phyloP scores from a whole-genome alignment of 768 basidiomycete species.

The Collybia sp. region DNA sequence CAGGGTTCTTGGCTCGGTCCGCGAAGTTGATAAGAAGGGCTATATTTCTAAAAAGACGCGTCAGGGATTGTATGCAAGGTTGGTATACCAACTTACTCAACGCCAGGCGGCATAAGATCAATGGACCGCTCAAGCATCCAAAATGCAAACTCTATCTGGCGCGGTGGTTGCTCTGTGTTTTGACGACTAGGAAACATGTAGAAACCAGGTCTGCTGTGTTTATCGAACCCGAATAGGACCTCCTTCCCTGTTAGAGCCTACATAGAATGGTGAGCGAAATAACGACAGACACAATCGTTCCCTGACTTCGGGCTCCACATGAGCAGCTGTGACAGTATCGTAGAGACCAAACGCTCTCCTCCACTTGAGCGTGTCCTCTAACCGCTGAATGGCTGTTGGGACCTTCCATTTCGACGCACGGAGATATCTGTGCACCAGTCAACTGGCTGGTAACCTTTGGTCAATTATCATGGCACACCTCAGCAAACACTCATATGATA shows the following conservation, averaged over 20 bases:
- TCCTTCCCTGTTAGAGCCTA: conserved; percentile 82
- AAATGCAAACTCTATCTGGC: conserved; percentile 70
- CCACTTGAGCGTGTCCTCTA: conserved; percentile 77
- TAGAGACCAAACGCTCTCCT: conserved; percentile 75
- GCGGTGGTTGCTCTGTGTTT: conserved; percentile 65
- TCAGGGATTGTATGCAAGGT: neutral
- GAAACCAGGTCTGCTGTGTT: conserved; percentile 54
- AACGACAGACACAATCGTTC: neutral
- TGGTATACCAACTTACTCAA: conserved; percentile 52
- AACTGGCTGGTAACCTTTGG: no score
- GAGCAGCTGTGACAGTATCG: conserved; percentile 49
- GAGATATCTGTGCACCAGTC: conserved; percentile 44
- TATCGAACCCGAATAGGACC: conserved; percentile 74
- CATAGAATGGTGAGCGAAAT: conserved; percentile 1
- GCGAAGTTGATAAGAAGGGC: conserved; percentile 75
- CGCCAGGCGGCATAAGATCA: conserved; percentile 76
- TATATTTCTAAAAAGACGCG: conserved; percentile 42
- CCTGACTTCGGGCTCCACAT: conserved; percentile 72
- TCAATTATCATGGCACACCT: conserved; percentile 31
- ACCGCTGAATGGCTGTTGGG: conserved; percentile 51
- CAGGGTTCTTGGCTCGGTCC: conserved; percentile 59
- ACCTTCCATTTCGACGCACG: conserved; percentile 75
- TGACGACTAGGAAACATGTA: conserved; percentile 71
- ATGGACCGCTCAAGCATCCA: conserved; percentile 76
- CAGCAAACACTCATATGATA: conserved; percentile 72